Evolutionary conservation across 2,329 filamentous ascomycete genomes (phyloP).

Genomic region (Colletotrichum melonis): DNA sequence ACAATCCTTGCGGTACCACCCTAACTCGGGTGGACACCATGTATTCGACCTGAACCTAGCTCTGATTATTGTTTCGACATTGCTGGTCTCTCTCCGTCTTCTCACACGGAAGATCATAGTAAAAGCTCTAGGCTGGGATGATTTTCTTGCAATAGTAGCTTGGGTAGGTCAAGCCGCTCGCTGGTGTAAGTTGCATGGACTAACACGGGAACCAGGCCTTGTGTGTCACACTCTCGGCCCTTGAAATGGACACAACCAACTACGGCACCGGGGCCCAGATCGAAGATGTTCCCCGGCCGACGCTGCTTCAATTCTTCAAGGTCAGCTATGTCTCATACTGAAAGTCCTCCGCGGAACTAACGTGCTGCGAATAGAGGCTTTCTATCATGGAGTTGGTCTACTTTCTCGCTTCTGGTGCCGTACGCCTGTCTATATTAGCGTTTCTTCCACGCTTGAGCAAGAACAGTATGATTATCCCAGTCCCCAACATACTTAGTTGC

Average conservation of each 20-base stretch:
- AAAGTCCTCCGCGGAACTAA: background rate
- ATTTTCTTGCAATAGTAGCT: slow-evolving; percentile 17
- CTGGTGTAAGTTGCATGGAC: too few relatives aligned
- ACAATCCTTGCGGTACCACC: slow-evolving; percentile 14
- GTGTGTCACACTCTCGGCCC: slow-evolving; percentile 18
- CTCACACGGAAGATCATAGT: slow-evolving; percentile 17
- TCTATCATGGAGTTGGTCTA: slow-evolving; percentile 38
- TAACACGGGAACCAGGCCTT: slow-evolving; percentile 8
- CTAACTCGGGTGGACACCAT: slow-evolving; percentile 22
- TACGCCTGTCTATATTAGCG: slow-evolving; percentile 47
- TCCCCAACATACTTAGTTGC: background rate
- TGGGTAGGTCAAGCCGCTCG: slow-evolving; percentile 5
- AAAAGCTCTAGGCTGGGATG: slow-evolving; percentile 28
- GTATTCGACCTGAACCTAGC: slow-evolving; percentile 29
- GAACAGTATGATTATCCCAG: slow-evolving; percentile 41
- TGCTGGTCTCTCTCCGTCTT: slow-evolving; percentile 16
- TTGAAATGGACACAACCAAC: slow-evolving; percentile 28
- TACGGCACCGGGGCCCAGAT: slow-evolving; percentile 32
- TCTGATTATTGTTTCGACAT: slow-evolving; percentile 27
- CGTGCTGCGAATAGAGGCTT: slow-evolving; percentile 4
- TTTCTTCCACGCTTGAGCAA: slow-evolving; percentile 48
- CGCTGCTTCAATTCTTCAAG: slow-evolving; percentile 21
- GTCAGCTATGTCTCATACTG: background rate
- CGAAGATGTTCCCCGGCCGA: slow-evolving; percentile 2
- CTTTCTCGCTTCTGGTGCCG: slow-evolving; percentile 45